These are phyloP conservation scores for Aegilops bicornis DNA, from an alignment of 176 grass and related monocot species.

Conservation along the genomic window DNA sequence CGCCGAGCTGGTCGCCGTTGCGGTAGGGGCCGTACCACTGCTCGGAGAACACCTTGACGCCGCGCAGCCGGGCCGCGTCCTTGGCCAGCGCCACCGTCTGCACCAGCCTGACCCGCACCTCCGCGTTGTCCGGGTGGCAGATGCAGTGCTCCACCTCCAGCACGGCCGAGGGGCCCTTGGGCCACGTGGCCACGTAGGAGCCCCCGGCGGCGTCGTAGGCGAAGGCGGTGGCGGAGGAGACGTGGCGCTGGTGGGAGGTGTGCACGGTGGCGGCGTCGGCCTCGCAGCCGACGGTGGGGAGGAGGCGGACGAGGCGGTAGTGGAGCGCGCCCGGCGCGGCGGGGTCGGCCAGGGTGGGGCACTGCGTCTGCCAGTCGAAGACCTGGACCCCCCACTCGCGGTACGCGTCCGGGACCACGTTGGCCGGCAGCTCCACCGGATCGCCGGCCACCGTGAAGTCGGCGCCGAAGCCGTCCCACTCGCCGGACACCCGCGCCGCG, in stretches of 20 bases:
- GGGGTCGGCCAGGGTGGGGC: slow-evolving; percentile 78
- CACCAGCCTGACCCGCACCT: slow-evolving; percentile 60
- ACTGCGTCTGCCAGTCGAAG: slow-evolving; percentile 96
- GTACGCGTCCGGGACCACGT: slow-evolving; percentile 77
- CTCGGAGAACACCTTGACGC: slow-evolving; percentile 79
- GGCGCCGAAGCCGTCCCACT: slow-evolving; percentile 92
- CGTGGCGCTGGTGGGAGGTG: slow-evolving; percentile 64
- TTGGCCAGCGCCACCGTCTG: slow-evolving; percentile 52
- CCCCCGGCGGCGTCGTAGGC: slow-evolving; percentile 35
- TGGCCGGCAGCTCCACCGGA: slow-evolving; percentile 69
- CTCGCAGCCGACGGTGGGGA: slow-evolving; percentile 92
- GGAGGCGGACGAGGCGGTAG: slow-evolving; percentile 73
- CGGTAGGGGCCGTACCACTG: slow-evolving; percentile 83
- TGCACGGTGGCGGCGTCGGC: slow-evolving; percentile 90
- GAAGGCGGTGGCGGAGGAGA: slow-evolving; percentile 53
- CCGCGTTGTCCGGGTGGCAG: slow-evolving; percentile 41
- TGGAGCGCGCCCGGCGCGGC: slow-evolving; percentile 37
- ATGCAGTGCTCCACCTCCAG: slow-evolving; percentile 90
- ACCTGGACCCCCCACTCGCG: slow-evolving; percentile 89
- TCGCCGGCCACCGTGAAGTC: slow-evolving; percentile 74
- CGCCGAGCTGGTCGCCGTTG: slow-evolving; percentile 85
- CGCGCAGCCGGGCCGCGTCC: slow-evolving; percentile 49
- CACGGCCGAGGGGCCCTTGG: slow-evolving; percentile 41
- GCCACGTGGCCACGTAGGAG: slow-evolving; percentile 60
- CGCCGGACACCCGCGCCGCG: slow-evolving; percentile 71